phyloP scores from a whole-genome alignment of 306 rosid species.

The Begonia loranthoides region DNA sequence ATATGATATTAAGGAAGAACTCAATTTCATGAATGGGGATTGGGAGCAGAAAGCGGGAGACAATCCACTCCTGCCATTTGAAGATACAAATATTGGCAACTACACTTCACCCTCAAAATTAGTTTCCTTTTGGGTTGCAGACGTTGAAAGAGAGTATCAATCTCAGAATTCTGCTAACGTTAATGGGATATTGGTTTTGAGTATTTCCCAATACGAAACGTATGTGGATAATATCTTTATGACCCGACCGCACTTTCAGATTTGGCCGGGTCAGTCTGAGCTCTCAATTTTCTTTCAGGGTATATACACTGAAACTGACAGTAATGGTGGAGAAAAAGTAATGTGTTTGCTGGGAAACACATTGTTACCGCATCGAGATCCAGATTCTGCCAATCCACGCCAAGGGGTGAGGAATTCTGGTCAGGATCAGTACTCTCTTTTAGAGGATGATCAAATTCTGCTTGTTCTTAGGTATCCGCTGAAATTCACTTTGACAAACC shows the following conservation, averaged over 20 bases:
- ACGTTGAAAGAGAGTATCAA: slow-evolving; percentile 46
- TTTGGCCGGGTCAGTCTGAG: slow-evolving; percentile 55
- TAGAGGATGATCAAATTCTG: slow-evolving; percentile 66
- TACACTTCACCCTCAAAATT: slow-evolving; percentile 26
- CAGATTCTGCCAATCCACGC: slow-evolving; percentile 49
- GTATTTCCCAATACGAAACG: slow-evolving; percentile 35
- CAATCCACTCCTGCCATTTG: slow-evolving; percentile 65
- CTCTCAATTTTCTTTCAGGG: slow-evolving; percentile 60
- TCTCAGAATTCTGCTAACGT: slow-evolving; percentile 41
- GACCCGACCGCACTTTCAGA: slow-evolving; percentile 33
- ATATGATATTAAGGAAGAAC: slow-evolving; percentile 36
- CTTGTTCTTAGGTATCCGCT: slow-evolving; percentile 61
- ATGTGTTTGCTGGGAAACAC: slow-evolving; percentile 77
- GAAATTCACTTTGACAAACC: slow-evolving; percentile 43
- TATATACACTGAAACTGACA: slow-evolving; percentile 66
- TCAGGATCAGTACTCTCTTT: slow-evolving; percentile 30
- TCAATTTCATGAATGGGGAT: slow-evolving; percentile 65
- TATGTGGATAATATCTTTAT: slow-evolving; percentile 20
- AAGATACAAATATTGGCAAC: slow-evolving; percentile 12
- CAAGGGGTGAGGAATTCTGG: slow-evolving; percentile 46
- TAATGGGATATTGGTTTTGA: slow-evolving; percentile 45
- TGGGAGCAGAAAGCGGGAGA: slow-evolving; percentile 58
- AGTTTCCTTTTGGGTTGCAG: slow-evolving; percentile 57
- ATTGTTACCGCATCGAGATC: slow-evolving; percentile 66
- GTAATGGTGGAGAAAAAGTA: slow-evolving; percentile 73